phyloP scores from a whole-genome alignment of 1,139 yeast genomes.

The Taphrina sp. region DNA sequence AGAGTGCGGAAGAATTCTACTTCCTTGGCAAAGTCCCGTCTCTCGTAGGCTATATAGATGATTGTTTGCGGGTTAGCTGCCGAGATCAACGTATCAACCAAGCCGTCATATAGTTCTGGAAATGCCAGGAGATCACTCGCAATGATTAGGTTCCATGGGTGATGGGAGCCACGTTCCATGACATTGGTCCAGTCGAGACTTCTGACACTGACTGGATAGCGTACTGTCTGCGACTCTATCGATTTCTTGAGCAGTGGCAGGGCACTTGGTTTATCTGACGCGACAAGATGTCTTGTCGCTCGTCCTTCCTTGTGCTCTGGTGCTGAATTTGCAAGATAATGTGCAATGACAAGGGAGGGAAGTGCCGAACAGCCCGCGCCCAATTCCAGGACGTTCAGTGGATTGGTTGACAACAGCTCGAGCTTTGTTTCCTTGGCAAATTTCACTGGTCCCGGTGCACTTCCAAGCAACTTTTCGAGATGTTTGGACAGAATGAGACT shows the following conservation, averaged over 20 bases:
- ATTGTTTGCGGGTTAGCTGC: background rate
- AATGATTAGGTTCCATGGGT: background rate
- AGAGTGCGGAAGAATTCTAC: constrained; percentile 10
- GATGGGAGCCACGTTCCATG: background rate
- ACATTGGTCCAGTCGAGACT: constrained; percentile 8
- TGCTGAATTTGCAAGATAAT: background rate
- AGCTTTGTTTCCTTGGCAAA: background rate
- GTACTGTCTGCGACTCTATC: background rate
- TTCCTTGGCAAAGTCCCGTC: constrained; percentile 3
- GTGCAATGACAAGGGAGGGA: background rate
- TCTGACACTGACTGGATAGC: background rate
- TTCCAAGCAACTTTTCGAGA: background rate
- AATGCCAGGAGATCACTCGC: constrained; percentile 14
- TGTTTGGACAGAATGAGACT: constrained; percentile 12
- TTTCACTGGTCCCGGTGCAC: background rate
- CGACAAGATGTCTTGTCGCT: background rate
- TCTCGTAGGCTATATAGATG: constrained; percentile 14
- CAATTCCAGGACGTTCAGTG: constrained; percentile 1
- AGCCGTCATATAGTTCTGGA: background rate
- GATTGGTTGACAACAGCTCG: background rate
- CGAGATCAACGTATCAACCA: background rate
- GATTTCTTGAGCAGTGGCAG: background rate
- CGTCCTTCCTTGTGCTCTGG: background rate
- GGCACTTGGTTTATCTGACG: constrained; percentile 3
- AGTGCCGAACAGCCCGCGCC: constrained; percentile 15